Conservation (phyloP, 164 flowering plant genomes). For the Chimonanthus salicifolius region DNA sequence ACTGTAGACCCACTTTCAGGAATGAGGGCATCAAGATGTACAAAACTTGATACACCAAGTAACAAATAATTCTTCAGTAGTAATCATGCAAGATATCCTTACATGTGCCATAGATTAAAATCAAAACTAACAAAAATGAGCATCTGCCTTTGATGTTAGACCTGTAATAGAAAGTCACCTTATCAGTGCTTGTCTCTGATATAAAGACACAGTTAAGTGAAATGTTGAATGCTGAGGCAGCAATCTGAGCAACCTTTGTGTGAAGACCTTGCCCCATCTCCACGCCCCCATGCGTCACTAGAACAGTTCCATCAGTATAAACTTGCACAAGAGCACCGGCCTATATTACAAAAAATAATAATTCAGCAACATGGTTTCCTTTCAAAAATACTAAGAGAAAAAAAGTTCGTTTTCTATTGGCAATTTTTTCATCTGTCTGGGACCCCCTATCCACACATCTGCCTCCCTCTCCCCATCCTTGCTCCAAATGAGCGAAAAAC, state of each 20-base stretch:
- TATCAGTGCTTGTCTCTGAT: constrained; percentile 99
- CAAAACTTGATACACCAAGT: background rate
- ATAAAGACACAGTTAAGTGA: constrained; percentile 89
- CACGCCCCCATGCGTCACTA: constrained; percentile 98
- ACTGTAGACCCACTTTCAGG: background rate
- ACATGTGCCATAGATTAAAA: background rate
- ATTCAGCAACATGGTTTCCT: background rate
- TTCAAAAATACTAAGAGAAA: too few relatives aligned
- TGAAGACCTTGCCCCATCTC: constrained; percentile 99
- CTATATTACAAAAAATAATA: constrained; percentile 27
- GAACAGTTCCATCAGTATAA: constrained; percentile 93
- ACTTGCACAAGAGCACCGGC: constrained; percentile 99
- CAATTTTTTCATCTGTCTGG: too few relatives aligned
- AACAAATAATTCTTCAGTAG: background rate
- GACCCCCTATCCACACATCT: too few relatives aligned
- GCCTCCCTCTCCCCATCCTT: too few relatives aligned
- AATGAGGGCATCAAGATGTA: background rate
- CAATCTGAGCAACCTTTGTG: constrained; percentile 95
- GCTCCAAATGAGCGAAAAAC: too few relatives aligned
- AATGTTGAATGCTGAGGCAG: constrained; percentile 86
- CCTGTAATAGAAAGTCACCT: constrained; percentile 40
- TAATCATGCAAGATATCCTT: background rate
- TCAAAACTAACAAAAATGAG: background rate
- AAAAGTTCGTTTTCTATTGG: too few relatives aligned
- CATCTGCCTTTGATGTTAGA: background rate